A percentile compares a stretch with the other conserved stretches of the same genome.
Evolutionary conservation across 2,329 filamentous ascomycete genomes (phyloP).

Genomic region (Fusarium transvaalense): DNA sequence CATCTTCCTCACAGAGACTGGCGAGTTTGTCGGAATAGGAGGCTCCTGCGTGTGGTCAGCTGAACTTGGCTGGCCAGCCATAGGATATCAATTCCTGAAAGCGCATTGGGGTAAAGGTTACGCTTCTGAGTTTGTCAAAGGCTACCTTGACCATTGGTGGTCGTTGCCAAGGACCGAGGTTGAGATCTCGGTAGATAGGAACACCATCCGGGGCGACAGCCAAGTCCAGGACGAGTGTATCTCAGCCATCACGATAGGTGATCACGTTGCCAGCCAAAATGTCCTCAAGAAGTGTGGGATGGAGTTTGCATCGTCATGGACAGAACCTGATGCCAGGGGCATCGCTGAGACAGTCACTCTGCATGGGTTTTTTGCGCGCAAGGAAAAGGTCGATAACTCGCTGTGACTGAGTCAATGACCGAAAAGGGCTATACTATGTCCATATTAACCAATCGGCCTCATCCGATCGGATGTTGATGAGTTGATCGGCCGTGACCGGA

Average conservation of each 20-base stretch:
- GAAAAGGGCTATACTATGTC: constrained; percentile 8
- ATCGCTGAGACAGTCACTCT: constrained; percentile 34
- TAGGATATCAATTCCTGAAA: constrained; percentile 69
- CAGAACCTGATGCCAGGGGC: constrained; percentile 46
- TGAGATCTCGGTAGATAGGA: constrained; percentile 58
- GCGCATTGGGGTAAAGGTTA: constrained; percentile 69
- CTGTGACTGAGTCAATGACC: constrained; percentile 1
- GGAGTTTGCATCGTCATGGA: constrained; percentile 58
- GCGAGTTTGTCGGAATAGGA: constrained; percentile 65
- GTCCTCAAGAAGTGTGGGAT: constrained; percentile 71
- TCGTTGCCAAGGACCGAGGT: constrained; percentile 60
- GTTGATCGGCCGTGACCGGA: constrained; percentile 29
- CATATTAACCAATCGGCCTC: constrained; percentile 22
- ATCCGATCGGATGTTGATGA: constrained; percentile 12
- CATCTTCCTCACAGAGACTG: constrained; percentile 61
- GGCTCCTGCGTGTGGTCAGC: constrained; percentile 56
- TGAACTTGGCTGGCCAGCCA: constrained; percentile 66
- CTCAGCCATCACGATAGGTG: constrained; percentile 60
- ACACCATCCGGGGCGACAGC: constrained; percentile 51
- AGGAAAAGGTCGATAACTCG: constrained; percentile 5
- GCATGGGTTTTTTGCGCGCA: constrained; percentile 44
- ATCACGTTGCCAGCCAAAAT: constrained; percentile 66
- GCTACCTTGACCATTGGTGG: constrained; percentile 62
- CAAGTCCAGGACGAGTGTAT: constrained; percentile 57
- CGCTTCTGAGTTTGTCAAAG: constrained; percentile 67